Percentiles rank a stretch among this genome's conserved stretches.
phyloP scores from a whole-genome alignment of 768 basidiomycete species.

The Lenzites betulinus region DNA sequence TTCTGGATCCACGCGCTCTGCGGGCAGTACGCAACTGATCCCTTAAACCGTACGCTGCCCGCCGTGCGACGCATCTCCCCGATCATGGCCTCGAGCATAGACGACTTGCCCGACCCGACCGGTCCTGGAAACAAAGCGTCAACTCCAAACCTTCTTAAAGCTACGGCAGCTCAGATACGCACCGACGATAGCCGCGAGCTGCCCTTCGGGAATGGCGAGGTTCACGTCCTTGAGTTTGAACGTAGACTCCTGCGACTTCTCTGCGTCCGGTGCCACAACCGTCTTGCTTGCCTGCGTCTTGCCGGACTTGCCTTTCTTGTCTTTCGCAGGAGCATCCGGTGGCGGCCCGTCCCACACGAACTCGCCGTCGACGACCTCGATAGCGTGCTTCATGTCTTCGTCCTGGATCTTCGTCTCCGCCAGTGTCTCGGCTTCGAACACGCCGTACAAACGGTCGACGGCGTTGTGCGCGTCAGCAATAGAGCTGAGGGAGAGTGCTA shows the following conservation, averaged over 20 bases:
- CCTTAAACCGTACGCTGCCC: slow-evolving; percentile 71
- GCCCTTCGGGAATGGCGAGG: slow-evolving; percentile 70
- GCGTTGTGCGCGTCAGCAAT: slow-evolving; percentile 87
- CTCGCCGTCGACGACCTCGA: slow-evolving; percentile 61
- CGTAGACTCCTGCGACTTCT: slow-evolving; percentile 40
- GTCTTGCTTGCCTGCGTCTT: slow-evolving; percentile 30
- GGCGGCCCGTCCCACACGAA: slow-evolving; percentile 75
- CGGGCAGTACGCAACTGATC: slow-evolving; percentile 77
- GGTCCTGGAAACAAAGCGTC: slow-evolving; percentile 31
- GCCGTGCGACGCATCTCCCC: slow-evolving; percentile 79
- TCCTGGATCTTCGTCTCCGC: slow-evolving; percentile 60
- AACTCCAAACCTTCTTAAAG: not conserved
- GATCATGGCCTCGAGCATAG: slow-evolving; percentile 71
- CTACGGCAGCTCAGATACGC: not conserved
- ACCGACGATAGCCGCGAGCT: slow-evolving; percentile 85
- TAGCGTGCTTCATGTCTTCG: slow-evolving; percentile 55
- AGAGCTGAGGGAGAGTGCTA: slow-evolving; percentile 71
- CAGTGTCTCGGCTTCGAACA: slow-evolving; percentile 83
- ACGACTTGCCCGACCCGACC: slow-evolving; percentile 73
- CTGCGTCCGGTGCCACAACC: slow-evolving; percentile 34
- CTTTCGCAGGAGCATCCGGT: slow-evolving; percentile 43
- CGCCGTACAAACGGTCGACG: slow-evolving; percentile 68
- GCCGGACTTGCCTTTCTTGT: slow-evolving; percentile 34
- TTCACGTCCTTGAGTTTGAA: slow-evolving; percentile 70
- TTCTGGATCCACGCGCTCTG: slow-evolving; percentile 96